Evolutionary conservation across 2,329 filamentous ascomycete genomes (phyloP), one percentile per base, ranked within the genome.

Genomic region (Colletotrichum sp.): DNA sequence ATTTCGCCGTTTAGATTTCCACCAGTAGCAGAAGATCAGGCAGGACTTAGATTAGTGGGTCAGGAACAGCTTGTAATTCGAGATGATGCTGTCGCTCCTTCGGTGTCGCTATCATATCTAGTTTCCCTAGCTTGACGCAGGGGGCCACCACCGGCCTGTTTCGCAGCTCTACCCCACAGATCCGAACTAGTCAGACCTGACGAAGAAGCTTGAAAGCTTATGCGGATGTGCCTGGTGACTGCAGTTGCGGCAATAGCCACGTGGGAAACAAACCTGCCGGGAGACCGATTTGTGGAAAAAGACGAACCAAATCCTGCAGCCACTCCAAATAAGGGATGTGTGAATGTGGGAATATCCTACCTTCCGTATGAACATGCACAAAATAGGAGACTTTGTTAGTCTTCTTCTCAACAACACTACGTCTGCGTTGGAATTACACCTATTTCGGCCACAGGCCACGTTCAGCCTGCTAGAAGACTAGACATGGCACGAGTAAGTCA

Each of bases 231-330:
- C 36, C 55, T 32, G 28, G 28, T 32, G 52, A 57, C 36, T 18
- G 16, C 44, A 24, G n/a, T 13, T 18, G n/a, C 24, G n/a, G 15
- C 28, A 5, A n/a, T 30, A 15, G 26, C 66, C 68, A 52, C 68
- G 67, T 71, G 66, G 59, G 32, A 30, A 55, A 55, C 16, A 36
- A 28, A n/a, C 1, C 26, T 32, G n/a, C 32, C 24, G 34, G 26
- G 6, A 55, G 18, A 18, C 67, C 52, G 39, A 75, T 75, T 75
- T 67, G 68, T 75, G 72, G 72, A 71, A 75, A 71, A 75, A 32
- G 60, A 21, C 2, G 21, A 62, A n/a, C 28, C 8, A 26, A 32
- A n/a, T 6, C 7, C 3, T 59, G 26, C 55, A 59, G 44, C 44
- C 44, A 59, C 26, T 28, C 4, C 21, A 57, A 24, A 13, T 5